phyloP scores from a whole-genome alignment of 2,329 filamentous ascomycete species.

The Atkinsonella texensis region DNA sequence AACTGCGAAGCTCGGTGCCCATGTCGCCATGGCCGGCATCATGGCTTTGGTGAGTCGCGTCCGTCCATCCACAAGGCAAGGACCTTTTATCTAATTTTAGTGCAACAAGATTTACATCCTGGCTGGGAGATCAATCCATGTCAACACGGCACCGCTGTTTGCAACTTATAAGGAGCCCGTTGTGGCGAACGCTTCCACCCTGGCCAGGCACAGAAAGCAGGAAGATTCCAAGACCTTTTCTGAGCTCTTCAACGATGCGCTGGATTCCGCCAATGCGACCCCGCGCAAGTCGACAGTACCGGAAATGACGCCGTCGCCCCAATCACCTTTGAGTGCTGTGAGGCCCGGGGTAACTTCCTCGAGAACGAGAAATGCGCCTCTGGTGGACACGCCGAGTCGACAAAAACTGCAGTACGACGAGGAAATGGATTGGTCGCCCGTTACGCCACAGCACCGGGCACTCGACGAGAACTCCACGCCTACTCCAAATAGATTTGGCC shows the following conservation, averaged over 20 bases:
- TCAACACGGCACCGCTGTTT: slow-evolving; percentile 48
- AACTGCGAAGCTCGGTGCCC: slow-evolving; percentile 36
- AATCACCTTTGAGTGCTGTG: neutral
- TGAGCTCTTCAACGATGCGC: slow-evolving; percentile 24
- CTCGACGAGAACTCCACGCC: slow-evolving; percentile 35
- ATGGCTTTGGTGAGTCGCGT: slow-evolving; percentile 37
- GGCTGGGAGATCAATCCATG: slow-evolving; percentile 34
- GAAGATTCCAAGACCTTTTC: slow-evolving; percentile 31
- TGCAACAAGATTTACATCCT: slow-evolving; percentile 31
- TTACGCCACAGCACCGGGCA: slow-evolving; percentile 41
- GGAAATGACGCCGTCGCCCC: slow-evolving; percentile 12
- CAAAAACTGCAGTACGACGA: slow-evolving; percentile 31
- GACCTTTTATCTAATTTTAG: neutral
- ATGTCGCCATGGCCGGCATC: slow-evolving; percentile 41
- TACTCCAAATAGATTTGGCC: slow-evolving; percentile 23
- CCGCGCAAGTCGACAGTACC: slow-evolving; percentile 7
- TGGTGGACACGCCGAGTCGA: slow-evolving; percentile 10
- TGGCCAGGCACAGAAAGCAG: slow-evolving; percentile 14
- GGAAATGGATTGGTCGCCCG: slow-evolving; percentile 66
- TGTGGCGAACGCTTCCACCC: slow-evolving; percentile 15
- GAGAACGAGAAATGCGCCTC: slow-evolving; percentile 5
- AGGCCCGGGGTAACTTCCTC: slow-evolving; percentile 4
- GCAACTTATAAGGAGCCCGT: slow-evolving; percentile 13
- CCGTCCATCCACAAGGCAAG: neutral
- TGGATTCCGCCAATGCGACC: slow-evolving; percentile 15